Evolutionary conservation across 306 rosid species (phyloP).

Genomic region (Malus orientalis): DNA sequence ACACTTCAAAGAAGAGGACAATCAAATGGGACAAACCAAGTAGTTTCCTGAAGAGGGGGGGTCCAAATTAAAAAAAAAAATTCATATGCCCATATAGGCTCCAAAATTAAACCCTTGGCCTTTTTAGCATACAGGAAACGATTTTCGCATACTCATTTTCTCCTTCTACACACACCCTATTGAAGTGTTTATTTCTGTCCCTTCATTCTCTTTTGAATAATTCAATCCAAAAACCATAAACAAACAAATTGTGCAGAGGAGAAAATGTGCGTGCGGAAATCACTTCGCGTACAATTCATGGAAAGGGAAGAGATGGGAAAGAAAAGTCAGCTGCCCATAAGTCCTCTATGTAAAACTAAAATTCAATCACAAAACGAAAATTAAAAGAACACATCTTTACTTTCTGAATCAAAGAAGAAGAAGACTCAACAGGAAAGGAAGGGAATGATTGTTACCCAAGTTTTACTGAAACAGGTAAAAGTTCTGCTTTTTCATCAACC

Average conservation of each 20-base stretch:
- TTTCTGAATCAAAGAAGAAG: not conserved
- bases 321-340: not conserved
- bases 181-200: too few relatives aligned
- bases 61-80: not conserved
- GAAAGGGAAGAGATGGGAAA: not conserved
- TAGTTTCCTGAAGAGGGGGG: not conserved
- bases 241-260: too few relatives aligned
- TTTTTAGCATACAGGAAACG: not conserved
- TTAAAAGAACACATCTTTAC: not conserved
- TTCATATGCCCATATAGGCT: not conserved
- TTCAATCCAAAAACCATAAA: too few relatives aligned
- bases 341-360: not conserved
- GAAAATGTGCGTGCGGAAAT: too few relatives aligned
- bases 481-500: not conserved
- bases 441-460: too few relatives aligned
- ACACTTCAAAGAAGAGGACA: too few relatives aligned
- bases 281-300: too few relatives aligned
- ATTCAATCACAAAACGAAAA: not conserved
- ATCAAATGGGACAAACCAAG: not conserved
- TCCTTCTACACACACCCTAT: too few relatives aligned
- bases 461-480: too few relatives aligned
- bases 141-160: too few relatives aligned
- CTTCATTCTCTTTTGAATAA: too few relatives aligned
- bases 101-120: not conserved
- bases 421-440: not conserved